phyloP scores from a whole-genome alignment of 1,139 yeast genomes.

The Blastobotrys indianensis region DNA sequence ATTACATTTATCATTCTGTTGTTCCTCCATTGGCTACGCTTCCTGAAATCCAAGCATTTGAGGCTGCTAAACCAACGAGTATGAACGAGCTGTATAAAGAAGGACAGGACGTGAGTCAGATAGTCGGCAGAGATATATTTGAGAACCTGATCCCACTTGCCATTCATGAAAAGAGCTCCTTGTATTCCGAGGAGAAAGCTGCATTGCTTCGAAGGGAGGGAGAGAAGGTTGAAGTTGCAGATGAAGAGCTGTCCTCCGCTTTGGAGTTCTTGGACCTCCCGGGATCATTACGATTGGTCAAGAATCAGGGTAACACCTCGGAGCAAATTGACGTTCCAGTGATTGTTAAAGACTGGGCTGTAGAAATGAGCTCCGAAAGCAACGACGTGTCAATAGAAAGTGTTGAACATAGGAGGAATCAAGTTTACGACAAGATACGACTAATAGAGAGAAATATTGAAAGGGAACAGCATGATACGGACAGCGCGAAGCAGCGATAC shows the following conservation, averaged over 20 bases:
- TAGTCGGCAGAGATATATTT: conserved; percentile 52
- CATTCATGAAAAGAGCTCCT: conserved; percentile 80
- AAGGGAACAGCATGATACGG: conserved; percentile 36
- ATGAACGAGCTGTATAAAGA: conserved; percentile 48
- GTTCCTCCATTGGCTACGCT: conserved; percentile 58
- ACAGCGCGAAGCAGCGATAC: conserved; percentile 30
- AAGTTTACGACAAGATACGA: conserved; percentile 29
- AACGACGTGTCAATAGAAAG: not conserved
- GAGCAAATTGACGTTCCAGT: conserved; percentile 23
- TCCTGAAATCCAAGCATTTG: conserved; percentile 62
- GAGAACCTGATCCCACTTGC: conserved; percentile 78
- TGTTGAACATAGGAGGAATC: conserved; percentile 18
- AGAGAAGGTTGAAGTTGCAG: conserved; percentile 71
- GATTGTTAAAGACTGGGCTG: conserved; percentile 34
- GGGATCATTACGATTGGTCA: conserved; percentile 52
- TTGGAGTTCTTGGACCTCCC: conserved; percentile 79
- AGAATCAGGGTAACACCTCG: conserved; percentile 23
- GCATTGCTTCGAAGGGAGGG: conserved; percentile 65
- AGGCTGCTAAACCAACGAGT: conserved; percentile 64
- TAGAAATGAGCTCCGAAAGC: conserved; percentile 20
- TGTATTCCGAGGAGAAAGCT: conserved; percentile 87
- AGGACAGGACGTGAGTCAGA: conserved; percentile 44
- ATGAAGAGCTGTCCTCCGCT: conserved; percentile 71
- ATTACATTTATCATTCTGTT: conserved; percentile 75
- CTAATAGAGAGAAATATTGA: conserved; percentile 38